Conservation (phyloP, 495 filamentous ascomycete species). For the Cercophora samala region DNA sequence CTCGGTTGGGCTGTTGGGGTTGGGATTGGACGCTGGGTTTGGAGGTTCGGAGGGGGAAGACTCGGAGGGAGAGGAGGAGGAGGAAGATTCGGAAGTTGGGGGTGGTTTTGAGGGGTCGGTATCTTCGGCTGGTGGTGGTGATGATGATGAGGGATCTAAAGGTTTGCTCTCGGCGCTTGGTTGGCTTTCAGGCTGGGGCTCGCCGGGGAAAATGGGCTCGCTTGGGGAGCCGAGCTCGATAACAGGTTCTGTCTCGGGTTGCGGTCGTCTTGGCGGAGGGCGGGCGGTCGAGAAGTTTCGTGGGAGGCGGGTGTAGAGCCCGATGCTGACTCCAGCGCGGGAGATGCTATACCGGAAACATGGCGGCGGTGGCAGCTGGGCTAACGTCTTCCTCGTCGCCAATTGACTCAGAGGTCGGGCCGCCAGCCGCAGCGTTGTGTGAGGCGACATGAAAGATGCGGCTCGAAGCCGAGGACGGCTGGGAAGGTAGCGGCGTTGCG, state of each 20-base stretch:
- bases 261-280: slow-evolving; percentile 16
- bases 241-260: slow-evolving; percentile 8
- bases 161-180: slow-evolving; percentile 7
- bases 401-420: slow-evolving; percentile 29
- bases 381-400: slow-evolving; percentile 7
- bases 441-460: slow-evolving; percentile 31
- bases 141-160: not conserved
- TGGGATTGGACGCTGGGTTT: not conserved
- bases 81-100: slow-evolving; percentile 4
- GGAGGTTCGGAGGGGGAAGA: not conserved
- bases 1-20: not conserved
- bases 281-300: slow-evolving; percentile 25
- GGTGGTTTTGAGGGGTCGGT: not conserved
- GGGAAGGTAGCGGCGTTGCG: not conserved
- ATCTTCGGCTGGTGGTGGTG: not conserved
- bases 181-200: slow-evolving; percentile 15
- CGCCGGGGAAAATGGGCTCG: not conserved
- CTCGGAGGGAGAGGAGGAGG: slow-evolving; percentile 7
- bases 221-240: not conserved
- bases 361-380: slow-evolving; percentile 6
- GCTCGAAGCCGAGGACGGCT: slow-evolving; percentile 16
- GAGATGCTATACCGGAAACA: slow-evolving; percentile 20
- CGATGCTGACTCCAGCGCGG: not conserved
- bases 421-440: slow-evolving; percentile 30
- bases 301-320: not conserved